Conservation (phyloP, 2,329 filamentous ascomycete genomes). For the Colletotrichum karsti region DNA sequence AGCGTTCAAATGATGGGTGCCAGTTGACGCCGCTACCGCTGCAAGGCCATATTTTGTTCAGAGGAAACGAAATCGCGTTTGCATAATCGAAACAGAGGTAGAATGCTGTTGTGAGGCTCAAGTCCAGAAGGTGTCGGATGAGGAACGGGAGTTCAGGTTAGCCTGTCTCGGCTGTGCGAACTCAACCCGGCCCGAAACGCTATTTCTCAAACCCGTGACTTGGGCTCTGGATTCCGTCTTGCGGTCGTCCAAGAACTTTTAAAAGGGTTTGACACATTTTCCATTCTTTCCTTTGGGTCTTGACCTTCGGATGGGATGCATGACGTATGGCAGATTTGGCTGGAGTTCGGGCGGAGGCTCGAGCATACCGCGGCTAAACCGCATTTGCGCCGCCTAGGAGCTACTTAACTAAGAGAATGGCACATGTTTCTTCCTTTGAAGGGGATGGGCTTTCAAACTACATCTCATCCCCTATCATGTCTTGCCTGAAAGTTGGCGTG, state of each 20-base stretch:
- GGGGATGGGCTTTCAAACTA: not conserved
- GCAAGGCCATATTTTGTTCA: not conserved
- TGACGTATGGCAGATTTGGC: constrained; percentile 3
- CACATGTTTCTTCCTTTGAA: not conserved
- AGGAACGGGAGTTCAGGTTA: constrained; percentile 7
- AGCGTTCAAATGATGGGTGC: not conserved
- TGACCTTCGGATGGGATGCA: not conserved
- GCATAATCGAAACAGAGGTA: not conserved
- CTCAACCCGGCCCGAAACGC: constrained; percentile 2
- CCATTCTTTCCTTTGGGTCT: not conserved
- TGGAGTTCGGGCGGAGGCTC: constrained; percentile 13
- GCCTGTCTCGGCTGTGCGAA: constrained; percentile 8
- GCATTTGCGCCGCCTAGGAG: not conserved
- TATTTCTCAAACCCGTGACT: not conserved
- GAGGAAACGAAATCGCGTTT: not conserved
- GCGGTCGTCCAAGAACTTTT: not conserved
- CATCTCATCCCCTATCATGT: not conserved
- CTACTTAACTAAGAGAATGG: not conserved
- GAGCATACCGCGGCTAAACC: not conserved
- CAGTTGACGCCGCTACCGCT: not conserved
- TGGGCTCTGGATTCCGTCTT: not conserved
- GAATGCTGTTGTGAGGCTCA: not conserved
- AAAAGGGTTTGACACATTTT: not conserved
- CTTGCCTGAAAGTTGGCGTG: not conserved
- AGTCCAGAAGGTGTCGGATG: constrained; percentile 4